phyloP scores from a whole-genome alignment of 2,329 filamentous ascomycete genomes.

The Hypoxylon sp. region DNA sequence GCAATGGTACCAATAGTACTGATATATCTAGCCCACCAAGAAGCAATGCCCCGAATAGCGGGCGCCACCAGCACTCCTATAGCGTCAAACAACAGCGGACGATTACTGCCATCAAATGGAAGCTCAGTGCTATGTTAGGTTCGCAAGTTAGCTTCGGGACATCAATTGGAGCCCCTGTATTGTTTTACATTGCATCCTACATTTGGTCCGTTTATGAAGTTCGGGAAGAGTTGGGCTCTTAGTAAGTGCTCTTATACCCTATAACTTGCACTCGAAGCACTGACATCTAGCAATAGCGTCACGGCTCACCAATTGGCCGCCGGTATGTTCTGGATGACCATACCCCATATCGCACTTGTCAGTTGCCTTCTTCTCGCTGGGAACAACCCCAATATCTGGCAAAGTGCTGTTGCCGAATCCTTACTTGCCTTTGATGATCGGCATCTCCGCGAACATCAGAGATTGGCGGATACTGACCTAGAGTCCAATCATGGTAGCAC shows the following conservation, averaged over 20 bases:
- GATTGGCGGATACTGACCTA: not conserved
- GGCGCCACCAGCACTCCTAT: not conserved
- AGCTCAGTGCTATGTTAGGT: constrained; percentile 14
- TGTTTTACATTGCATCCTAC: constrained; percentile 31
- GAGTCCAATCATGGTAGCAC: not conserved
- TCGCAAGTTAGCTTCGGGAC: constrained; percentile 26
- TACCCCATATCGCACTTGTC: constrained; percentile 30
- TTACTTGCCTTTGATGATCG: not conserved
- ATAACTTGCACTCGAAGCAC: not conserved
- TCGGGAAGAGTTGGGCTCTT: constrained; percentile 21
- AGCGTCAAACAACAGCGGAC: not conserved
- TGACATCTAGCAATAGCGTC: constrained; percentile 14
- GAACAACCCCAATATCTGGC: constrained; percentile 35
- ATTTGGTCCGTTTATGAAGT: constrained; percentile 37
- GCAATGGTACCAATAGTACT: not conserved
- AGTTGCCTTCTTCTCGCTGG: constrained; percentile 35
- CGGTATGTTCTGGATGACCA: constrained; percentile 40
- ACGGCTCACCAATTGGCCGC: constrained; percentile 28
- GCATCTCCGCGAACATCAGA: not conserved
- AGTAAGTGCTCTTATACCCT: constrained; percentile 11
- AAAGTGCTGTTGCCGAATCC: constrained; percentile 17
- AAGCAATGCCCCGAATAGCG: not conserved
- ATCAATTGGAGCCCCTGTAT: constrained; percentile 20
- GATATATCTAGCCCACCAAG: not conserved
- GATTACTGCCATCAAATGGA: constrained; percentile 3